Evolutionary conservation across 2,329 filamentous ascomycete species (phyloP).

Genomic region (Diaporthe velutina): DNA sequence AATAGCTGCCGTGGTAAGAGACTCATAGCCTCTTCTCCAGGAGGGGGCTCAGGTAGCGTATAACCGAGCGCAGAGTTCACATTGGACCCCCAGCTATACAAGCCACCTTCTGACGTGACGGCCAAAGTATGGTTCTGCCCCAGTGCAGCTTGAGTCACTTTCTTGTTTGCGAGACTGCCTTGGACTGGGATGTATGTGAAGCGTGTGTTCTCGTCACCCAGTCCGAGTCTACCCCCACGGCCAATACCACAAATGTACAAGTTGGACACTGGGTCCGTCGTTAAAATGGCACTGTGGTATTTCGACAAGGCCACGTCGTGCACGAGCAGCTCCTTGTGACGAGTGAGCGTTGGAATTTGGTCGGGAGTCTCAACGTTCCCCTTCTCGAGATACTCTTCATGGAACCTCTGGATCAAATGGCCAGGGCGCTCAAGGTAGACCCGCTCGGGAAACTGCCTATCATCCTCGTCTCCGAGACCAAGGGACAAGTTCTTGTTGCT

Average conservation of each 20-base stretch:
- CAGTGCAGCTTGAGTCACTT: conserved; percentile 81
- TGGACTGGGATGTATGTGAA: conserved; percentile 89
- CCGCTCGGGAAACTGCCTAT: conserved; percentile 92
- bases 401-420: conserved; percentile 80
- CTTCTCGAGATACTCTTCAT: conserved; percentile 74
- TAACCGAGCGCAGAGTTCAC: conserved; percentile 89
- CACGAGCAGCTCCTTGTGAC: conserved; percentile 79
- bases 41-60: conserved; percentile 73
- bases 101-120: conserved; percentile 85
- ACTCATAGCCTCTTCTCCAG: conserved; percentile 88
- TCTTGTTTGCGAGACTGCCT: conserved; percentile 80
- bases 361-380: conserved; percentile 51
- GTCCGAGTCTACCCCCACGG: conserved; percentile 87
- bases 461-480: conserved; percentile 94
- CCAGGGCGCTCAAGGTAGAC: conserved; percentile 82
- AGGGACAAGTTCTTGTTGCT: conserved; percentile 96
- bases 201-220: conserved; percentile 89
- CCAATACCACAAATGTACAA: conserved; percentile 94
- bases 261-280: conserved; percentile 88
- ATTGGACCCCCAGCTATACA: conserved; percentile 96
- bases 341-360: conserved; percentile 80
- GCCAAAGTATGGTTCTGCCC: conserved; percentile 94
- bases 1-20: conserved; percentile 88
- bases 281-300: conserved; percentile 89
- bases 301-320: conserved; percentile 91